Base-by-base conservation (phyloP, 352 stramenopile genomes). In the Pythium pectinolyticum region DNA sequence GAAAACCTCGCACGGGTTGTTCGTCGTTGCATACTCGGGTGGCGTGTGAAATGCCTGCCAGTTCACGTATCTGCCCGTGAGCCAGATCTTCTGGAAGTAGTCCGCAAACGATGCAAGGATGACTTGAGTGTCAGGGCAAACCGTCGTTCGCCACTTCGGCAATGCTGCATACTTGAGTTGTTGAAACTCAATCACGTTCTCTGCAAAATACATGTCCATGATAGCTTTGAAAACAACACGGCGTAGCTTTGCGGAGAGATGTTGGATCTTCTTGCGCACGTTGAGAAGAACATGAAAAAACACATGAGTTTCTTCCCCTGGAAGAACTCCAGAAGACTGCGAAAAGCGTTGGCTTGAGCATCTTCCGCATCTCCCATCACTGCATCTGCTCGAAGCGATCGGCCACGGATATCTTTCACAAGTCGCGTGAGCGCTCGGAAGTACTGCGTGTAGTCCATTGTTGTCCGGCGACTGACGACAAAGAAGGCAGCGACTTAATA, bases 221-320 rank as follows among this genome's bases (percentile, higher is more conserved):
- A 58, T 39, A n/a, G 28, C 20, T 22, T 32, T 12, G 32, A 57
- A 57, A 35, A 57, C 32, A n/a, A 40, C 6, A 34, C 49, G 28
- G 14, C 51, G 20, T 28, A 49, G 51, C 0, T 24, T 2, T 8
- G 7, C 6, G 9, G 14, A 24, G 0, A 58, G 37, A 39, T 49
- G 51, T 7, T 37, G 22, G 14, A 58, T n/a, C 6, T n/a, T 14
- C 30, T 58, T 58, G 14, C 50, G 20, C 1, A 58, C 51, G 37
- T 58, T 58, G 51, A 49, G 49, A 5, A 58, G 34, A 4, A 58
- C 51, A 19, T 58, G 51, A 15, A 58, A 58, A 58, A 58, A 17
- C 51, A 58, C 51, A 58, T 58, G 14, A 58, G 25, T 34, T 49
- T 6, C 1, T 11, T 58, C 0, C 20, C 34, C 2, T 37, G 34